These are phyloP conservation scores for Mortierella sp. DNA, from an alignment of 371 early-diverging fungal genomes.

Conservation along the genomic window DNA sequence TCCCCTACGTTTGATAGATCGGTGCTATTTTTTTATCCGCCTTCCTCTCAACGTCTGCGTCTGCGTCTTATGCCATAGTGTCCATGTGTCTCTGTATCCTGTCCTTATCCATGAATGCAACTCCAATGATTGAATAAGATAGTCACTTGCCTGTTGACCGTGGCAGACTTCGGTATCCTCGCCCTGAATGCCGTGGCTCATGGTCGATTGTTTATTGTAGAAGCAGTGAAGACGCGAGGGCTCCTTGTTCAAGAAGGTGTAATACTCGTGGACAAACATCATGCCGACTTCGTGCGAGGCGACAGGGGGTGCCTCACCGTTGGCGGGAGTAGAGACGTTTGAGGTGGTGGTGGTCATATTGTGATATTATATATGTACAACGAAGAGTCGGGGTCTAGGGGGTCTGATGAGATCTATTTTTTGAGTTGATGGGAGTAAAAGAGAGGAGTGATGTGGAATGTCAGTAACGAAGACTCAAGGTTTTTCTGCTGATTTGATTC, in stretches of 20 bases:
- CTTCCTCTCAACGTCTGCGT: too few relatives aligned
- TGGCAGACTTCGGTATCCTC: conserved; percentile 68
- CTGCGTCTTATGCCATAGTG: neutral
- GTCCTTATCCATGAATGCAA: neutral
- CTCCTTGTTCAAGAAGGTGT: conserved; percentile 91
- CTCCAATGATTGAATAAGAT: too few relatives aligned
- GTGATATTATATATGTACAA: conserved; percentile 46
- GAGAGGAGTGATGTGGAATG: conserved; percentile 7
- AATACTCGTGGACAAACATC: conserved; percentile 97
- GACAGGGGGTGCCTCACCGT: conserved; percentile 17
- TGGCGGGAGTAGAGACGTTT: conserved; percentile 23
- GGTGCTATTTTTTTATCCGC: neutral
- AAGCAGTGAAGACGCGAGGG: conserved; percentile 89
- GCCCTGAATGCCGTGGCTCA: conserved; percentile 91
- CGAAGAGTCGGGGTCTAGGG: conserved; percentile 6
- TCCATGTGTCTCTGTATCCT: neutral
- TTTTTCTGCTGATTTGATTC: neutral
- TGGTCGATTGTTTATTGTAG: conserved; percentile 85
- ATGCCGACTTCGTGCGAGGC: conserved; percentile 81
- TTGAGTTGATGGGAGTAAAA: neutral
- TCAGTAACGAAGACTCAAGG: conserved; percentile 19
- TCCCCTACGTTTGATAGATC: neutral
- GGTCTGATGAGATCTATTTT: conserved; percentile 17
- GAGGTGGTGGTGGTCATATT: conserved; percentile 25
- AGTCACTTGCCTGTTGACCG: conserved; percentile 78